Base-by-base conservation (phyloP, 805 yeast species). In the Brettanomyces anomalus region DNA sequence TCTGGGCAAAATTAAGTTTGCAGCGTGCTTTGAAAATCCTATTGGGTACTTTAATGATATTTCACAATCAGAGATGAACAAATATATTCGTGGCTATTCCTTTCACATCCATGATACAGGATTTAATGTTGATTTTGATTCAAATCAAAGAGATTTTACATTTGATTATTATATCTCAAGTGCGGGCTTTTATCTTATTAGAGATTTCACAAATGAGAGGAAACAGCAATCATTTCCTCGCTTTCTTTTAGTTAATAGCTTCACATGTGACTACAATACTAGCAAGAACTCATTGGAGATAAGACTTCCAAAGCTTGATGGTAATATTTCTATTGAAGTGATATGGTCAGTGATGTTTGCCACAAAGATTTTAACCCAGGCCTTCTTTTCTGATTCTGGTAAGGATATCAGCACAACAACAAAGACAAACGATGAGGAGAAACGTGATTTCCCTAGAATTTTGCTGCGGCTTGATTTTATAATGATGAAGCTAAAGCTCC, bases 281-380 rank as follows among this genome's bases (percentile, higher is more conserved):
- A 30, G 41, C 4, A 43, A 47, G 17, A 33, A 54, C 37, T 42
- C 49, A 28, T 39, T 61, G 6, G 49, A 55, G 3, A 18, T 46
- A 4, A 42, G 46, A 4, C 6, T 62, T 3, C 66, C 66, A 3
- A 15, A 55, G 6, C 37, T 62, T 10, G 63, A 61, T 36, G 37
- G 47, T 1, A 40, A 40, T 1, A 15, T 61, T 3, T 57, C 64
- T 3, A 53, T 56, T n/a, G 65, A 62, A 40, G 53, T 51, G 4
- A 35, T 60, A 16, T 62, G 66, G 66, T 47, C 59, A 2, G 6
- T 56, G 1, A 28, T 60, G 21, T 62, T 61, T 49, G 51, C 61
- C 3, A 46, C 45, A 34, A 43, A 36, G 31, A 28, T 36, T 26
- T 20, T 36, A 14, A 19, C 30, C 6, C 20, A 14, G 7, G 37